Base-by-base conservation (phyloP, 805 yeast species). In the Brettanomyces anomalus region DNA sequence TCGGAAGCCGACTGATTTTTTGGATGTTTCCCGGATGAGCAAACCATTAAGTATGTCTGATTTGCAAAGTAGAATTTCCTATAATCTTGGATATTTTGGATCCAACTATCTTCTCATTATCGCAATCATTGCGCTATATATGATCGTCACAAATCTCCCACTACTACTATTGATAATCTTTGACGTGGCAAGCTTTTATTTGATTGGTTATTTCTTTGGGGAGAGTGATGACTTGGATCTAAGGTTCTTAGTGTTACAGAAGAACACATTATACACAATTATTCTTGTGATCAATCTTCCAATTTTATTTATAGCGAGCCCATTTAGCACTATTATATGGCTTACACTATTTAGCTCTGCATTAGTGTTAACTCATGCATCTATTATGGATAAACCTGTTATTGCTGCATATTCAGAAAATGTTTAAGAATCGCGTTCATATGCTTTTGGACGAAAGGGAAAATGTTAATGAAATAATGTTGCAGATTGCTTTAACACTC, bases 331-430 rank as follows among this genome's bases (percentile, higher is more conserved):
- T 4, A 62, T 93, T 62, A 72, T 93, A 70, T 93, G 97, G 97
- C 75, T 90, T 52, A 74, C 84, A 52, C 93, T 95, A 53, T 85
- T 95, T 14, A 81, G 93, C 33, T 81, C 82, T 21, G 81, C 81
- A 39, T 62, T 83, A 32, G 85, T 90, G 34, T 66, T 88, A 38
- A 74, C 87, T 3, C 98, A 93, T 63, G 98, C 97, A 37, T 71
- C 89, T 3, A 69, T 90, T 49, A 72, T 93, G 76, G 97, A 93
- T 59, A 93, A 90, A 66, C 98, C 98, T 17, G 81, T 89, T 47
- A 97, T 93, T 67, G 80, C 90, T 33, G 89, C 90, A 16, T 93
- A 90, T 58, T 93, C 88, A 58, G 96, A 87, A 60, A 52, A 53
- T 38, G 74, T 68, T 41, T 69, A 40, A 48, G 31, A n/a, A 24